Conservation (phyloP, 2,329 filamentous ascomycete species). For the Paracamarosporium sp. region DNA sequence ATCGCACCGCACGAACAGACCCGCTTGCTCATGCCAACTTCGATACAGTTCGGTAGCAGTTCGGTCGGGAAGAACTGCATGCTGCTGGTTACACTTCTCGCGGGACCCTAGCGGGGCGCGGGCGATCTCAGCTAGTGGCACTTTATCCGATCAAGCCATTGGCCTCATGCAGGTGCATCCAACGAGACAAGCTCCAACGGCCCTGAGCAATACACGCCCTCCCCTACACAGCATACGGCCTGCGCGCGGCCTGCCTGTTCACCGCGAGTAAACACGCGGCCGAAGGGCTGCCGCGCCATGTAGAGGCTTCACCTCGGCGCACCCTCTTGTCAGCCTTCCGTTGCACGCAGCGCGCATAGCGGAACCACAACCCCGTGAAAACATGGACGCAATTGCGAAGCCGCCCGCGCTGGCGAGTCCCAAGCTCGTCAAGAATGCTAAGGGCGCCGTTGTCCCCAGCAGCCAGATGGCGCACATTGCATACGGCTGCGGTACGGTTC, state of each 20-base stretch:
- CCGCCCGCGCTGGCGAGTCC: conserved; percentile 49
- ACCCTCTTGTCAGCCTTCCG: not conserved
- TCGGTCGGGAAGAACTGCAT: conserved; percentile 8
- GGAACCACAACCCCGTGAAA: conserved; percentile 3
- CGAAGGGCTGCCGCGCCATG: conserved; percentile 25
- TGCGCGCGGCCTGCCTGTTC: conserved; percentile 5
- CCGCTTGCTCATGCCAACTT: not conserved
- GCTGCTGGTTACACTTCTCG: conserved; percentile 7
- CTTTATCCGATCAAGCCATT: conserved; percentile 27
- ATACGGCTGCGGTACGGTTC: conserved; percentile 51
- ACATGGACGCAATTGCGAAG: conserved; percentile 51
- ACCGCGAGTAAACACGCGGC: conserved; percentile 11
- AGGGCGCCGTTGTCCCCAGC: conserved; percentile 46
- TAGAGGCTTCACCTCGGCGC: conserved; percentile 15
- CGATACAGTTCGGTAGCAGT: conserved; percentile 3
- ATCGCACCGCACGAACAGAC: not conserved
- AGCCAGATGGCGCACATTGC: conserved; percentile 50
- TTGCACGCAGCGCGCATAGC: not conserved
- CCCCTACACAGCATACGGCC: conserved; percentile 14
- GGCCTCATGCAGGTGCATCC: conserved; percentile 40
- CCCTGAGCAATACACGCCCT: conserved; percentile 19
- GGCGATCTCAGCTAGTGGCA: conserved; percentile 32
- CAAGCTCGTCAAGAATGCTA: conserved; percentile 53
- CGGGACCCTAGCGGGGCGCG: conserved; percentile 8
- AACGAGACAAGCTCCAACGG: conserved; percentile 15